phyloP scores from a whole-genome alignment of 1,284 basidiomycete genomes.

The Trichosporon faecale region DNA sequence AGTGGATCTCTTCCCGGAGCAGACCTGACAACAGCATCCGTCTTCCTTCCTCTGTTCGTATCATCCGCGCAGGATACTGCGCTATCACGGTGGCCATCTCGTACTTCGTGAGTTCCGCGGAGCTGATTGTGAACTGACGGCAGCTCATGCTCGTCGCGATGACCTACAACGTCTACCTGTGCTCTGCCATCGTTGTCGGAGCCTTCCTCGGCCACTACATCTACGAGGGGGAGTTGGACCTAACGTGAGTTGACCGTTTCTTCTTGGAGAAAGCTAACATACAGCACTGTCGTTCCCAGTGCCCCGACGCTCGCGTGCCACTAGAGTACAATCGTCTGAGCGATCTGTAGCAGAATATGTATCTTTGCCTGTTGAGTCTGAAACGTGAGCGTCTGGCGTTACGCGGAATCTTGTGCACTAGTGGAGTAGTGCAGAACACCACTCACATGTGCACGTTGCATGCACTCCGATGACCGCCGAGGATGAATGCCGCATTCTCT shows the following conservation, averaged over 20 bases:
- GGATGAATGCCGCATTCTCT: not conserved
- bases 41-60: conserved; percentile 27
- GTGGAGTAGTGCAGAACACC: not conserved
- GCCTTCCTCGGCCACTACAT: conserved; percentile 49
- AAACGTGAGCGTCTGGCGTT: not conserved
- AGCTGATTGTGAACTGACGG: not conserved
- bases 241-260: conserved; percentile 35
- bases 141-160: conserved; percentile 55
- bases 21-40: conserved; percentile 26
- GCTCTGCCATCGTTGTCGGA: conserved; percentile 50
- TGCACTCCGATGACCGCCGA: not conserved
- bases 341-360: conserved; percentile 7
- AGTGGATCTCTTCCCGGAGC: conserved; percentile 21
- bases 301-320: not conserved
- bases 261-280: not conserved
- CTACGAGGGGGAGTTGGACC: conserved; percentile 49
- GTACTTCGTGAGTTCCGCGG: conserved; percentile 43
- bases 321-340: not conserved
- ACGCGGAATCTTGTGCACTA: not conserved
- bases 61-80: conserved; percentile 41
- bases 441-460: not conserved
- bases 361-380: not conserved
- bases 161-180: conserved; percentile 53
- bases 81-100: conserved; percentile 45
- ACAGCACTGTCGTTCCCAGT: not conserved